Base-by-base conservation (phyloP, 805 yeast genomes). In the Candida ponderosae region DNA sequence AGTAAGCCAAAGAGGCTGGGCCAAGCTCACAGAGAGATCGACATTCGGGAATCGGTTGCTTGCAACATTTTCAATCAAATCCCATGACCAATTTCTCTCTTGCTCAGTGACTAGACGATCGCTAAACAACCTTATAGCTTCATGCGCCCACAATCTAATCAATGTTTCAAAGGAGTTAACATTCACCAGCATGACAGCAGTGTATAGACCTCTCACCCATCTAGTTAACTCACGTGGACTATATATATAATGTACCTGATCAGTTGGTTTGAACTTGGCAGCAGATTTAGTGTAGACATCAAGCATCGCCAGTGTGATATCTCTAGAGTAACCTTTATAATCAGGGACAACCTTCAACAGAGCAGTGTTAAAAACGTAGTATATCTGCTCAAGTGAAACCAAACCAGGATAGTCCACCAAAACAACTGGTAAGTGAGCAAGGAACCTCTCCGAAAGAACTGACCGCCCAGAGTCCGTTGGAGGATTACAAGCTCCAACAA, bases 401-500 rank as follows among this genome's bases (percentile, higher is more conserved):
- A 46, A 45, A 0, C 81, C 79, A 0, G 97, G 97, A 50, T 89
- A 81, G 43, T 81, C 95, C 5, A 89, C 82, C 73, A 76, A 72
- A 0, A 90, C 45, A 6, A 86, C 63, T 1, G 81, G 59, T 3
- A 74, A 65, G 48, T 80, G 89, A 6, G 94, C 66, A 33, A 83
- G 56, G 46, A 89, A 80, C 31, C 96, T 60, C 9, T 63, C 51
- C 1, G 77, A 63, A 18, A 90, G 51, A 3, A 53, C 54, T 10
- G 70, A 62, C 42, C 97, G 68, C 0, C 96, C 96, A 4, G 77
- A 74, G 56, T 84, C 94, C 1, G 79, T 68, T 0, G 96, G 80
- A 1, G 96, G 93, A 51, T 90, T 90, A 56, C 97, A 90, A 0
- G 97, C 97, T 8, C 94, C 97, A n/a, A 88, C 93, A 60, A 90